These are phyloP conservation scores for Echria macrotheca DNA, from an alignment of 495 filamentous ascomycete species.

Conservation along the genomic window DNA sequence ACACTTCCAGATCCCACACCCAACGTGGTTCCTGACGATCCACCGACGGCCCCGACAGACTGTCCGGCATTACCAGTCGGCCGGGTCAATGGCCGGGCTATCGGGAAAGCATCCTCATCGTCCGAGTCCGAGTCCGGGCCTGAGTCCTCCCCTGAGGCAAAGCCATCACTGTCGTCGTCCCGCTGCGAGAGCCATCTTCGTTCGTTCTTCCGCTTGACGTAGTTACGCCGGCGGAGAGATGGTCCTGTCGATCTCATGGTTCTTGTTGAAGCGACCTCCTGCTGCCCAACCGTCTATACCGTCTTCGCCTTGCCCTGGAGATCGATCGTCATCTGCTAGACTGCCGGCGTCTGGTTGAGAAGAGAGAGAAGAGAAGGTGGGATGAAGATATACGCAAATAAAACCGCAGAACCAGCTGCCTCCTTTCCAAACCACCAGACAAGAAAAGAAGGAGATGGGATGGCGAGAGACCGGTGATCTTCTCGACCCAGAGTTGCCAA, in stretches of 20 bases:
- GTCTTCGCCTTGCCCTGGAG: not conserved
- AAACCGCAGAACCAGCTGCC: constrained; percentile 8
- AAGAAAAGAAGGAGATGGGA: constrained; percentile 5
- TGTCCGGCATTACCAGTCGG: not conserved
- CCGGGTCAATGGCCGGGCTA: not conserved
- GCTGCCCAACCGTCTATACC: constrained; percentile 2
- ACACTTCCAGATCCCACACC: not conserved
- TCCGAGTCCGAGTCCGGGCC: not conserved
- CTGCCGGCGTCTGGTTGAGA: not conserved
- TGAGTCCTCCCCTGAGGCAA: constrained; percentile 9
- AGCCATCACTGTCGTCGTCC: constrained; percentile 4
- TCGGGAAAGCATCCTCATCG: not conserved
- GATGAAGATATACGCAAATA: not conserved
- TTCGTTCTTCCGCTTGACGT: not conserved
- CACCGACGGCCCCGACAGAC: not conserved
- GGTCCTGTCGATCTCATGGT: constrained; percentile 11
- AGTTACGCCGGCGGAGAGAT: constrained; percentile 11
- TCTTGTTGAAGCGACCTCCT: not conserved
- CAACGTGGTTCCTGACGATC: not conserved
- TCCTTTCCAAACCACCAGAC: constrained; percentile 1
- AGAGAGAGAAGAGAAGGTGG: not conserved
- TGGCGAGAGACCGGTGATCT: constrained; percentile 2
- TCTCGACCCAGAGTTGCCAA: constrained; percentile 1
- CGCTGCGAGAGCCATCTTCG: constrained; percentile 9
- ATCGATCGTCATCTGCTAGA: not conserved